Evolutionary conservation across 202 grass and related monocot species (phyloP).

Genomic region (Alloteropsis angusta): DNA sequence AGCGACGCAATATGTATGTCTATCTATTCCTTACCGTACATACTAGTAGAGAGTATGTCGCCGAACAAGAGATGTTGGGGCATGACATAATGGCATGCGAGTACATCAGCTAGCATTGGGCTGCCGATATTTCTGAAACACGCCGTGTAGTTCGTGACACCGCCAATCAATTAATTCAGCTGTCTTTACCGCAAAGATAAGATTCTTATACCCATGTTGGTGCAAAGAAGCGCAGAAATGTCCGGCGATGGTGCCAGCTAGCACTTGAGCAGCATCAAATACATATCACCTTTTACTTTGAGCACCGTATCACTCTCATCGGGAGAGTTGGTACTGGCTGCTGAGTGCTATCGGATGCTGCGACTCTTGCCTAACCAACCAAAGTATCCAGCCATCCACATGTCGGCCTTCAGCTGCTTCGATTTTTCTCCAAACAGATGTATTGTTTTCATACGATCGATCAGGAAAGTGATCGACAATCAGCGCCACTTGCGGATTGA

Average conservation of each 20-base stretch:
- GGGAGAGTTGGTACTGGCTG: neutral
- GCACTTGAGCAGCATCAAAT: neutral
- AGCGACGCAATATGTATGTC: too few species aligned
- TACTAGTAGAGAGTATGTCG: neutral
- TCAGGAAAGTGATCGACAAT: neutral
- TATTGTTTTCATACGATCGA: neutral
- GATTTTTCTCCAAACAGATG: neutral
- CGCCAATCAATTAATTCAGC: too few species aligned
- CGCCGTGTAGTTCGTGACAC: neutral
- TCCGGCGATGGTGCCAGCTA: neutral
- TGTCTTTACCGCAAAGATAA: neutral
- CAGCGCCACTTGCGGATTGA: neutral
- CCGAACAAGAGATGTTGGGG: neutral
- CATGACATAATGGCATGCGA: neutral
- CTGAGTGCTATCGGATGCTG: neutral
- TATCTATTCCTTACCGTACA: too few species aligned
- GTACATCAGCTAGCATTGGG: neutral
- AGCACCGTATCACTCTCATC: neutral
- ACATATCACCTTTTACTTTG: neutral
- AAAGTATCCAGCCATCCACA: neutral
- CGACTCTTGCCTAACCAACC: constrained; percentile 13
- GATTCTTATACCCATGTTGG: neutral
- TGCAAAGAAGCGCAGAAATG: neutral
- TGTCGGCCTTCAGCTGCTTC: neutral
- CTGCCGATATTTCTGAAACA: too few species aligned